A percentile compares a stretch with the other conserved stretches of the same genome.
phyloP scores from a whole-genome alignment of 306 rosid species.

The Prunus persica region DNA sequence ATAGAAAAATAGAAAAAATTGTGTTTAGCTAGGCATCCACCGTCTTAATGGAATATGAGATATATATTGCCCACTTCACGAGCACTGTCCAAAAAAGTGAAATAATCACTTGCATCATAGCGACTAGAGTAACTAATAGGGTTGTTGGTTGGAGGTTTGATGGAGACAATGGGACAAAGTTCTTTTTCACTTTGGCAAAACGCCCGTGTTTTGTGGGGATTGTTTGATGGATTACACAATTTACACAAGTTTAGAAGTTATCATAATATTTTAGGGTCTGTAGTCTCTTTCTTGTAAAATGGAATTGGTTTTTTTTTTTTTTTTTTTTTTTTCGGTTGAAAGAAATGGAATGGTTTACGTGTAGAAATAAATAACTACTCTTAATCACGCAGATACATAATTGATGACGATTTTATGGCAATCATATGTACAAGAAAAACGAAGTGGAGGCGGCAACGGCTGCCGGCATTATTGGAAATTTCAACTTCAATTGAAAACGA shows the following conservation, averaged over 20 bases:
- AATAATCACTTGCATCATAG: not conserved
- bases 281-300: too few relatives aligned
- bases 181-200: not conserved
- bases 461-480: not conserved
- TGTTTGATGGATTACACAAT: not conserved
- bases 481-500: not conserved
- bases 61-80: not conserved
- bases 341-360: too few relatives aligned
- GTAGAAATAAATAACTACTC: too few relatives aligned
- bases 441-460: not conserved
- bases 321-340: too few relatives aligned
- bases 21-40: too few relatives aligned
- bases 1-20: too few relatives aligned
- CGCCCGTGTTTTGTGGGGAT: conserved; percentile 4
- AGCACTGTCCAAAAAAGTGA: not conserved
- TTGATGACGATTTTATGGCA: not conserved
- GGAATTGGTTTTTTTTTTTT: too few relatives aligned
- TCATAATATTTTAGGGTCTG: too few relatives aligned
- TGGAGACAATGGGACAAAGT: conserved; percentile 1
- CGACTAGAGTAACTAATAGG: not conserved
- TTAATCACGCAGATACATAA: too few relatives aligned
- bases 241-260: too few relatives aligned
- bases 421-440: not conserved
- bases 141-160: not conserved
- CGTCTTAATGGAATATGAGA: too few relatives aligned